These are phyloP conservation scores for Coniochaeta prunicola DNA, from an alignment of 2,329 filamentous ascomycete species.

Conservation along the genomic window DNA sequence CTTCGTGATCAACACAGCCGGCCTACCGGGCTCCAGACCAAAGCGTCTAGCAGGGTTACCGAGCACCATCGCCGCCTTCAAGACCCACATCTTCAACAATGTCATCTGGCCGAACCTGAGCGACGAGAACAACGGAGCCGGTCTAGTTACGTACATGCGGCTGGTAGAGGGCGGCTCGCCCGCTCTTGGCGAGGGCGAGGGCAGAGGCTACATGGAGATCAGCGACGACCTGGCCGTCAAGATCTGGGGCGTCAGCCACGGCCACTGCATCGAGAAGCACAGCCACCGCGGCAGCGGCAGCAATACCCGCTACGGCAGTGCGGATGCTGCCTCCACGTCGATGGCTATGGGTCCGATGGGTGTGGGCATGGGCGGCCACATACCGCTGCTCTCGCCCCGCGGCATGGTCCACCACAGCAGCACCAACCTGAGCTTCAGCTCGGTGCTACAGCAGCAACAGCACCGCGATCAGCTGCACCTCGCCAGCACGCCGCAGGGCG, in stretches of 20 bases:
- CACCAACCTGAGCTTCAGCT: constrained; percentile 12
- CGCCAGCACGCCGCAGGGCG: constrained; percentile 3
- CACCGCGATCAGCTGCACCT: constrained; percentile 16
- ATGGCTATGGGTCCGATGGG: constrained; percentile 4
- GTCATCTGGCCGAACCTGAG: constrained; percentile 96
- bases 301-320: constrained; percentile 41
- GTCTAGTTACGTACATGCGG: constrained; percentile 83
- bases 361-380: constrained; percentile 10
- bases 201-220: constrained; percentile 78
- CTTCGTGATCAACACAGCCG: constrained; percentile 88
- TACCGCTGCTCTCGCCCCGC: constrained; percentile 17
- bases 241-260: constrained; percentile 81
- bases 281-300: constrained; percentile 55
- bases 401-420: constrained; percentile 16
- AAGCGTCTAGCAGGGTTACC: constrained; percentile 84
- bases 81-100: constrained; percentile 94
- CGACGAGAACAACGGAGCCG: constrained; percentile 91
- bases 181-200: constrained; percentile 71
- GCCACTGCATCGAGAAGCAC: constrained; percentile 73
- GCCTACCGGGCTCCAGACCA: constrained; percentile 69
- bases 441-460: constrained; percentile 14
- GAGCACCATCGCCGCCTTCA: constrained; percentile 85
- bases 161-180: constrained; percentile 84
- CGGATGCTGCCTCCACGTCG: constrained; percentile 31
- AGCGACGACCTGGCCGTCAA: constrained; percentile 86